Evolutionary conservation across 106 monocot species (phyloP).

Genomic region (Agapanthus africanus): DNA sequence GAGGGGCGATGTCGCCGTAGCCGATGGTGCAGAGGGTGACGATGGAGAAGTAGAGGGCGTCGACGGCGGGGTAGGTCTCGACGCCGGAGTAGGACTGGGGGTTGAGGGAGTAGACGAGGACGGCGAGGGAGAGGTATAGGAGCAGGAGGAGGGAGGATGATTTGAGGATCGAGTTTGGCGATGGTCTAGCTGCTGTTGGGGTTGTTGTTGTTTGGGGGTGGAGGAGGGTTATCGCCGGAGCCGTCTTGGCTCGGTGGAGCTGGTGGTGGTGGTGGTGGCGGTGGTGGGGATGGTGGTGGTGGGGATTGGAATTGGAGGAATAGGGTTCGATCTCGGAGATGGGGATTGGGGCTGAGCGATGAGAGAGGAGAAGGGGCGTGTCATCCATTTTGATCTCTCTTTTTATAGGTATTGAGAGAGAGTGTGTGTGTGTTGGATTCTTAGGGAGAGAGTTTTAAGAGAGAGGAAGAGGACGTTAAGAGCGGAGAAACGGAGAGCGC

Average conservation of each 20-base stretch:
- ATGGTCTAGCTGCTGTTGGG: background rate
- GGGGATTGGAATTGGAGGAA: background rate
- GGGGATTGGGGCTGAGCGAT: background rate
- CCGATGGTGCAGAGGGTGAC: constrained; percentile 69
- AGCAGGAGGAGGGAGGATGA: constrained; percentile 15
- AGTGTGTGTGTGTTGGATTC: no score
- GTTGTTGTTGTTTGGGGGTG: background rate
- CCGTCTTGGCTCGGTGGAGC: constrained; percentile 24
- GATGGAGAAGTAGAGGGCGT: constrained; percentile 62
- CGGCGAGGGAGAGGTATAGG: constrained; percentile 26
- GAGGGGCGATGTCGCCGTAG: constrained; percentile 58
- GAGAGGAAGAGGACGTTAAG: no score
- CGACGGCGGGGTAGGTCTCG: constrained; percentile 35
- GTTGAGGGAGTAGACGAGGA: constrained; percentile 20
- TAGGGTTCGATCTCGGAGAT: background rate
- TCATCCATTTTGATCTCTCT: no score
- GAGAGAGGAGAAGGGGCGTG: background rate
- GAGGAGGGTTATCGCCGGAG: constrained; percentile 25
- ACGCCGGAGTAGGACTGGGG: constrained; percentile 22
- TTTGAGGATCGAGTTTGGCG: constrained; percentile 17
- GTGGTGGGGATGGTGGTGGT: background rate
- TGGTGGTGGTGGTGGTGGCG: background rate
- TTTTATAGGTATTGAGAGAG: no score
- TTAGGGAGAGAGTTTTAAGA: no score
- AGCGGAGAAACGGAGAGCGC: no score